Conservation (phyloP, 2,329 filamentous ascomycete species). For the Talaromyces sp. region DNA sequence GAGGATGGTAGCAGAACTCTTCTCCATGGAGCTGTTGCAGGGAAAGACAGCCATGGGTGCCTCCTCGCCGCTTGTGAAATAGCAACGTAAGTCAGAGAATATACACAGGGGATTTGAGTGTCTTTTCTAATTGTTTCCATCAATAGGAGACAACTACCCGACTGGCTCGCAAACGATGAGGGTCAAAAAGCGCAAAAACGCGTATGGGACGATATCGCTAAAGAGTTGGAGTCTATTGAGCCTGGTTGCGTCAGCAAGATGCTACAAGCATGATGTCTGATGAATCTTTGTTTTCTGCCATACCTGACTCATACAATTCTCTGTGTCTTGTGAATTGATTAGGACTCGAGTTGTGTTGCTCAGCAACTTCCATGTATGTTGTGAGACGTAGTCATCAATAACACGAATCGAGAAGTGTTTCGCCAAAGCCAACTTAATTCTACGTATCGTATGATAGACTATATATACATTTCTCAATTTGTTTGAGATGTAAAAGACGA, state of each 20-base stretch:
- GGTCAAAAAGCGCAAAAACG: slow-evolving; percentile 1
- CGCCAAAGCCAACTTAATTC: not conserved
- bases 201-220: slow-evolving; percentile 1
- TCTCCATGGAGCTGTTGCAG: slow-evolving; percentile 21
- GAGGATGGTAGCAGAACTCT: slow-evolving; percentile 27
- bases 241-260: slow-evolving; percentile 2
- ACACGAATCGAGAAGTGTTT: not conserved
- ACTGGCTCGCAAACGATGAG: slow-evolving; percentile 6
- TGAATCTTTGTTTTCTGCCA: not conserved
- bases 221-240: slow-evolving; percentile 9
- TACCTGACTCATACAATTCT: not conserved
- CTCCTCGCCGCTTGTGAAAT: slow-evolving; percentile 4
- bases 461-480: not conserved
- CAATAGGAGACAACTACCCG: slow-evolving; percentile 1
- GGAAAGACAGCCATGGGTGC: slow-evolving; percentile 21
- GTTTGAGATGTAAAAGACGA: not conserved
- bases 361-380: not conserved
- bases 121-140: not conserved
- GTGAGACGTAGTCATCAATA: not conserved
- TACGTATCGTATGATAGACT: not conserved
- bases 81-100: slow-evolving; percentile 6
- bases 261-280: not conserved
- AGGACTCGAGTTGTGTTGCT: not conserved
- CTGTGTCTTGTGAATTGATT: not conserved
- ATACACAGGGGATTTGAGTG: not conserved